Evolutionary conservation across 345 rosid species (phyloP).

Genomic region (Gossypium stocksii): DNA sequence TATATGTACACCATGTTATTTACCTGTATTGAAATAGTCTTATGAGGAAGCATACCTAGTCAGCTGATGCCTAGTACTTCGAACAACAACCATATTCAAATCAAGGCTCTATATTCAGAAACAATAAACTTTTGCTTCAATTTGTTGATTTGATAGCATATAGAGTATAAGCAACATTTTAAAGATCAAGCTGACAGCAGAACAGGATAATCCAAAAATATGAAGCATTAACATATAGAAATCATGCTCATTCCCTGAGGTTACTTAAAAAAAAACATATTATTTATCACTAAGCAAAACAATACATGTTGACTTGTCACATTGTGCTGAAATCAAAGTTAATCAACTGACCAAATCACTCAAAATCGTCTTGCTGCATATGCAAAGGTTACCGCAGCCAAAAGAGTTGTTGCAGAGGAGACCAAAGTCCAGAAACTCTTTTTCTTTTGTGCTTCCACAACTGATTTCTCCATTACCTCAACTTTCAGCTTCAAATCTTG

Average conservation of each 20-base stretch:
- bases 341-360: constrained; percentile 10
- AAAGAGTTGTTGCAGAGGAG: constrained; percentile 58
- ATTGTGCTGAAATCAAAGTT: not conserved
- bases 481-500: constrained; percentile 56
- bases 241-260: not conserved
- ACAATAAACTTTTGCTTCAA: not conserved
- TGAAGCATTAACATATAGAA: not conserved
- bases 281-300: not conserved
- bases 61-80: not conserved
- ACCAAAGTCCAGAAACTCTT: constrained; percentile 57
- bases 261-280: constrained; percentile 5
- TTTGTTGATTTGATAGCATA: not conserved
- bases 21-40: too few relatives aligned
- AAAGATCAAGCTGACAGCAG: not conserved
- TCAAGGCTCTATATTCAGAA: not conserved
- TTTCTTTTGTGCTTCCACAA: constrained; percentile 48
- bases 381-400: constrained; percentile 61
- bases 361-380: constrained; percentile 50
- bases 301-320: not conserved
- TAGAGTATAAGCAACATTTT: not conserved
- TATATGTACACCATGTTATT: not conserved
- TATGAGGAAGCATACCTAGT: not conserved
- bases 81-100: not conserved
- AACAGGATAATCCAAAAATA: not conserved
- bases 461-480: constrained; percentile 44